Evolutionary conservation across 2,329 filamentous ascomycete species (phyloP).

Genomic region (Dendryphion nanum): DNA sequence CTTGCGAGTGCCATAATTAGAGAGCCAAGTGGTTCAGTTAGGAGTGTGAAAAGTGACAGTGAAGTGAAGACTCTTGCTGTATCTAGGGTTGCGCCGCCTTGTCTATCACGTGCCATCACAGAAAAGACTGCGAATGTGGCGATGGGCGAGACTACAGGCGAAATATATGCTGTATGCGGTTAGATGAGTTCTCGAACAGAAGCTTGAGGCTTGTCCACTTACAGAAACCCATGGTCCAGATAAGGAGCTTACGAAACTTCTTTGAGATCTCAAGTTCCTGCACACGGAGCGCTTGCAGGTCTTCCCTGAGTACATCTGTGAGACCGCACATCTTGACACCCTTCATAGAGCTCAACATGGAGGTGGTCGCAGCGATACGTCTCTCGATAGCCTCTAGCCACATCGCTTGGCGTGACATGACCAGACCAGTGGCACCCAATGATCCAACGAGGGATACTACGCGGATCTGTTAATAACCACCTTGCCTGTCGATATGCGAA

Average conservation of each 20-base stretch:
- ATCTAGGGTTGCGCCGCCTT: slow-evolving; percentile 34
- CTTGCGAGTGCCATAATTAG: slow-evolving; percentile 47
- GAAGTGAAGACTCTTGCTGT: slow-evolving; percentile 48
- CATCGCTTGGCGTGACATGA: slow-evolving; percentile 32
- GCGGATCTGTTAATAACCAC: not conserved
- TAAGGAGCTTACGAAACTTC: slow-evolving; percentile 35
- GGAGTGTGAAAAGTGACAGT: slow-evolving; percentile 47
- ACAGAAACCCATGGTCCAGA: slow-evolving; percentile 37
- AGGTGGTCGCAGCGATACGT: slow-evolving; percentile 43
- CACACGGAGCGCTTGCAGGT: slow-evolving; percentile 30
- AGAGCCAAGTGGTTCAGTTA: slow-evolving; percentile 46
- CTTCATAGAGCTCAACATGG: slow-evolving; percentile 47
- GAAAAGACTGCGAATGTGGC: slow-evolving; percentile 48
- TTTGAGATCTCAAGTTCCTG: slow-evolving; percentile 35
- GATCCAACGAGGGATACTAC: slow-evolving; percentile 25
- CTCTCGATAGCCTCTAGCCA: slow-evolving; percentile 48
- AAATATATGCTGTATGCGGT: slow-evolving; percentile 25
- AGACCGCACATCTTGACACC: slow-evolving; percentile 47
- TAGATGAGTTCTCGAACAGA: slow-evolving; percentile 1
- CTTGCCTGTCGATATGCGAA: not conserved
- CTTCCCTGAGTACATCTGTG: slow-evolving; percentile 26
- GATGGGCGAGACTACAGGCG: slow-evolving; percentile 42
- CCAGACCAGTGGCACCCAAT: slow-evolving; percentile 25
- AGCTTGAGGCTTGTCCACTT: slow-evolving; percentile 7
- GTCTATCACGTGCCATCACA: slow-evolving; percentile 37